Percentiles rank a stretch among this genome's conserved stretches.
Evolutionary conservation across 176 grass and related monocot species (phyloP).

Genomic region (Zoysia pacifica): DNA sequence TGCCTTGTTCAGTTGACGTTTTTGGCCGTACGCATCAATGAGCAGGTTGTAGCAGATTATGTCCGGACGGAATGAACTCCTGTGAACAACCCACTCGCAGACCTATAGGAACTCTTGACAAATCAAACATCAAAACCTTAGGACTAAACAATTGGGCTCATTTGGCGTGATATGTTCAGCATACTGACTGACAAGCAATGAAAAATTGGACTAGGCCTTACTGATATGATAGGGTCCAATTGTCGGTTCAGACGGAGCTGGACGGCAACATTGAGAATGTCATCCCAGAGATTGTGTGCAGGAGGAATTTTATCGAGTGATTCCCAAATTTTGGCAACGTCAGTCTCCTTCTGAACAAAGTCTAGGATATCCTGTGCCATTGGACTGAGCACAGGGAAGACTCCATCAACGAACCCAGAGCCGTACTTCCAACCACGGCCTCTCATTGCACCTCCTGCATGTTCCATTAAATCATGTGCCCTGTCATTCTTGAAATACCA

Average conservation of each 20-base stretch:
- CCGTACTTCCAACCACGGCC: conserved; percentile 87
- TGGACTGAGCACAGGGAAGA: conserved; percentile 83
- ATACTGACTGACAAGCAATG: not conserved
- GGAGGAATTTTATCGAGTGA: conserved; percentile 65
- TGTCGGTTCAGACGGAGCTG: conserved; percentile 73
- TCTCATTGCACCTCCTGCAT: conserved; percentile 69
- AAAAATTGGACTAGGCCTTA: conserved; percentile 37
- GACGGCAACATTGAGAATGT: conserved; percentile 66
- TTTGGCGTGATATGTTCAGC: conserved; percentile 20
- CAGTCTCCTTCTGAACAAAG: conserved; percentile 60
- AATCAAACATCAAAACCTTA: conserved; percentile 42
- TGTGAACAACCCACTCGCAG: conserved; percentile 77
- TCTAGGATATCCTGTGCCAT: conserved; percentile 79
- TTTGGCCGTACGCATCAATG: conserved; percentile 71
- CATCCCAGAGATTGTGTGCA: conserved; percentile 73
- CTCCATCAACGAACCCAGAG: conserved; percentile 85
- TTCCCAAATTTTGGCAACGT: conserved; percentile 56
- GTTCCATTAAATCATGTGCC: conserved; percentile 5
- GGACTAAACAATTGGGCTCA: not conserved
- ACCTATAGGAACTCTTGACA: conserved; percentile 57
- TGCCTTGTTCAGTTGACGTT: conserved; percentile 55
- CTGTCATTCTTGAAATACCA: not conserved
- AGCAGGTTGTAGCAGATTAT: conserved; percentile 90
- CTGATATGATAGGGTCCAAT: conserved; percentile 70
- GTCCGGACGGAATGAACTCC: conserved; percentile 74